Conservation (phyloP, 768 basidiomycete species). For the Psilocybe sp. region DNA sequence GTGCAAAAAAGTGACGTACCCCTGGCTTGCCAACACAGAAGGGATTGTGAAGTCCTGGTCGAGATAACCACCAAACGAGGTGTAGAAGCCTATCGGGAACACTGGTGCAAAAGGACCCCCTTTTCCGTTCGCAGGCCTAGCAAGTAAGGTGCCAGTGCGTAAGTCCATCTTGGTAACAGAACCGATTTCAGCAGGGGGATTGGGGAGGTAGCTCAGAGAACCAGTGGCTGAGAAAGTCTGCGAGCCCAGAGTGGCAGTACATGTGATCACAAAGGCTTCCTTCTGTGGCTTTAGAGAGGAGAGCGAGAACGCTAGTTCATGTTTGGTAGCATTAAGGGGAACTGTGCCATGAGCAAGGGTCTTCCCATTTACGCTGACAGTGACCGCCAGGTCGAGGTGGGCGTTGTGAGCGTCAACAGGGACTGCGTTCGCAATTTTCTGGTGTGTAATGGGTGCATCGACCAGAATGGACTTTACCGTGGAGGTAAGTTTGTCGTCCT, state of each 20-base stretch:
- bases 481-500: conserved; percentile 34
- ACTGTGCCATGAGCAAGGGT: conserved; percentile 40
- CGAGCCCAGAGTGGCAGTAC: conserved; percentile 33
- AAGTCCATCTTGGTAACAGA: conserved; percentile 65
- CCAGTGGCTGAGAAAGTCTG: conserved; percentile 46
- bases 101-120: conserved; percentile 50
- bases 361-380: conserved; percentile 44
- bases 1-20: conserved; percentile 34
- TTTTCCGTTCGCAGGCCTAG: conserved; percentile 47
- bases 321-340: conserved; percentile 49
- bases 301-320: conserved; percentile 48
- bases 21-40: conserved; percentile 52
- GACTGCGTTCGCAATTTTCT: conserved; percentile 42
- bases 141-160: conserved; percentile 54
- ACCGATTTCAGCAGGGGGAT: conserved; percentile 42
- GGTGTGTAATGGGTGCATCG: conserved; percentile 48
- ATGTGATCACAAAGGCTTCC: conserved; percentile 33
- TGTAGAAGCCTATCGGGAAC: conserved; percentile 77
- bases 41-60: conserved; percentile 50
- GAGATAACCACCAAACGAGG: conserved; percentile 54
- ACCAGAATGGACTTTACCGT: conserved; percentile 44
- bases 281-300: conserved; percentile 39
- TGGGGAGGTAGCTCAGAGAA: conserved; percentile 46
- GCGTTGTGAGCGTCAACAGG: conserved; percentile 29
- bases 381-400: conserved; percentile 33